Conservation (phyloP, 2,329 filamentous ascomycete genomes). For the Trichoderma simmonsii region DNA sequence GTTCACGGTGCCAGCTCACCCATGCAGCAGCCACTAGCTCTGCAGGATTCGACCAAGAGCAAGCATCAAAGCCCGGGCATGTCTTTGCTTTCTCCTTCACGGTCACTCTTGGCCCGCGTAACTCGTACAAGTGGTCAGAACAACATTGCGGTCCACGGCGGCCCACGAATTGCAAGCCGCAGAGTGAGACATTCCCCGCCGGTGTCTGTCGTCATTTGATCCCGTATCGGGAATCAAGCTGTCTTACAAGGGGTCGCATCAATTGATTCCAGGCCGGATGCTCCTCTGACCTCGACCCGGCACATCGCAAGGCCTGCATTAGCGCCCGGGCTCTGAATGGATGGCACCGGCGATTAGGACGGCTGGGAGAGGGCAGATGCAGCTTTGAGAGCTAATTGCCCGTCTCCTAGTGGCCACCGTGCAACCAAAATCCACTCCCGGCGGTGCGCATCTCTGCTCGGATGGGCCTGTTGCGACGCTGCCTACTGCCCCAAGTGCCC, state of each 20-base stretch:
- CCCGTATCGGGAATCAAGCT: slow-evolving; percentile 11
- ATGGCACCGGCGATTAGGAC: slow-evolving; percentile 13
- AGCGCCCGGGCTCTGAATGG: slow-evolving; percentile 17
- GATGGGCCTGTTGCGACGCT: background rate
- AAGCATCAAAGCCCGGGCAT: background rate
- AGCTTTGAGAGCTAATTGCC: background rate
- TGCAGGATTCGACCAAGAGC: slow-evolving; percentile 1
- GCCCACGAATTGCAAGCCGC: slow-evolving; percentile 1
- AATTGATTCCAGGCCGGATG: background rate
- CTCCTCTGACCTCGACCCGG: background rate
- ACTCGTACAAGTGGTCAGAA: background rate
- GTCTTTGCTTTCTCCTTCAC: background rate
- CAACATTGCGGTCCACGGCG: background rate
- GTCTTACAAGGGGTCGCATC: slow-evolving; percentile 1
- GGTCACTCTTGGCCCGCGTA: background rate
- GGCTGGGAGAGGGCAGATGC: background rate
- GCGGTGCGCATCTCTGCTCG: background rate
- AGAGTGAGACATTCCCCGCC: slow-evolving; percentile 14
- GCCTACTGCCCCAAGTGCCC: background rate
- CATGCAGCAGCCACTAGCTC: slow-evolving; percentile 20
- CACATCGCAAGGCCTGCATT: slow-evolving; percentile 22
- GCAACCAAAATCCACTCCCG: background rate
- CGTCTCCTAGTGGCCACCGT: slow-evolving; percentile 12
- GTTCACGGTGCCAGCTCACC: slow-evolving; percentile 17
- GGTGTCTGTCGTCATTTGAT: slow-evolving; percentile 7